Evolutionary conservation across 2,329 filamentous ascomycete species (phyloP).

Genomic region (Domatiomyces catenatus): DNA sequence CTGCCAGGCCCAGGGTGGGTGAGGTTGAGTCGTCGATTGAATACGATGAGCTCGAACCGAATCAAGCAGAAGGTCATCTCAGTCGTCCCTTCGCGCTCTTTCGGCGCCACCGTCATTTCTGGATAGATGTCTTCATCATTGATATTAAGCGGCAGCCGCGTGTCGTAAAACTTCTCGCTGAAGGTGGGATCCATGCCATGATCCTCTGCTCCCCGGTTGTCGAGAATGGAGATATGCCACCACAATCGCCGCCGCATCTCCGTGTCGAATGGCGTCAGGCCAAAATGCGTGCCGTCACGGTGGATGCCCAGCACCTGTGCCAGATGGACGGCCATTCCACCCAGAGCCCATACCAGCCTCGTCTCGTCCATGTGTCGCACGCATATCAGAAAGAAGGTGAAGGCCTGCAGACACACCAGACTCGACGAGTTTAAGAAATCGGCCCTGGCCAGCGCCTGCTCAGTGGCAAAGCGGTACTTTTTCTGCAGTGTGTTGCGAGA

Average conservation of each 20-base stretch:
- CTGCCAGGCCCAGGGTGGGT: slow-evolving; percentile 20
- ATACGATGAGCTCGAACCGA: slow-evolving; percentile 37
- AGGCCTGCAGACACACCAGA: slow-evolving; percentile 46
- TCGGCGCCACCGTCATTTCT: slow-evolving; percentile 33
- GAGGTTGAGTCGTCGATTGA: slow-evolving; percentile 26
- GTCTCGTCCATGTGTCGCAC: slow-evolving; percentile 33
- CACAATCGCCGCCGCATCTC: slow-evolving; percentile 26
- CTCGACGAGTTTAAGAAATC: slow-evolving; percentile 49
- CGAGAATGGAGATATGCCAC: slow-evolving; percentile 34
- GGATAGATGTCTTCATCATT: slow-evolving; percentile 36
- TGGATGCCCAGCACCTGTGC: slow-evolving; percentile 23
- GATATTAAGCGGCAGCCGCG: slow-evolving; percentile 35
- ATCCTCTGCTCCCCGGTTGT: slow-evolving; percentile 46
- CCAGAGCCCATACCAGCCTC: slow-evolving; percentile 30
- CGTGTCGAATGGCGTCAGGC: slow-evolving; percentile 38
- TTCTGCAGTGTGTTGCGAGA: slow-evolving; percentile 34
- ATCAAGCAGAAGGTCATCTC: slow-evolving; percentile 39
- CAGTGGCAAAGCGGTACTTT: slow-evolving; percentile 46
- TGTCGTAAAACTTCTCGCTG: slow-evolving; percentile 43
- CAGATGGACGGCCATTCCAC: slow-evolving; percentile 27
- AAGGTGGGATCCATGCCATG: slow-evolving; percentile 49
- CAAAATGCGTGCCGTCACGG: slow-evolving; percentile 35
- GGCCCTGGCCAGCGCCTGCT: slow-evolving; percentile 48
- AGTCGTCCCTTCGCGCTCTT: slow-evolving; percentile 36
- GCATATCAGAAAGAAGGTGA: slow-evolving; percentile 44